These are phyloP conservation scores for Aphanoascus verrucosus DNA, from an alignment of 2,329 filamentous ascomycete genomes.

Conservation along the genomic window DNA sequence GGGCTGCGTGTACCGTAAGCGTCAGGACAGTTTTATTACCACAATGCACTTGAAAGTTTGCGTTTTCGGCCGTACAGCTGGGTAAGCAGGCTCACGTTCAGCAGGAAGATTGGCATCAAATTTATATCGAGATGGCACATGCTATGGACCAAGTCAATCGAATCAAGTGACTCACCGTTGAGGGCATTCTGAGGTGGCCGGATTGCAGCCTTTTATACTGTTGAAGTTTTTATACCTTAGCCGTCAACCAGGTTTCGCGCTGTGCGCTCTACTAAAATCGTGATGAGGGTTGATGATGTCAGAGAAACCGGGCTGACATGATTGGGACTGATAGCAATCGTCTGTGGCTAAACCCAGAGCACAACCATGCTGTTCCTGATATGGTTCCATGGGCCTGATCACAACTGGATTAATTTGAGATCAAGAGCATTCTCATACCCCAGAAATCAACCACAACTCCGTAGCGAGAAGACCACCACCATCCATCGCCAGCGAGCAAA, in stretches of 20 bases:
- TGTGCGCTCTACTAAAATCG: no score
- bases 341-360: neutral
- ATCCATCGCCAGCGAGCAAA: neutral
- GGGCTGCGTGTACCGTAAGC: neutral
- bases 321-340: no score
- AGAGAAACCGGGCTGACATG: neutral
- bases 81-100: no score
- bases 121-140: no score
- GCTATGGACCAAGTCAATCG: no score
- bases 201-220: no score
- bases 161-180: no score
- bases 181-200: no score
- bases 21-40: neutral
- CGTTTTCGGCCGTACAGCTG: no score
- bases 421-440: no score
- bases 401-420: neutral
- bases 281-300: neutral
- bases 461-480: neutral
- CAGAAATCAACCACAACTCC: neutral
- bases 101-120: no score
- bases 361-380: neutral
- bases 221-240: neutral
- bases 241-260: neutral
- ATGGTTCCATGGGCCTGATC: neutral
- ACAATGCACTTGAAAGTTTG: neutral